Evolutionary conservation across 176 grass and related monocot genomes (phyloP).

Genomic region (Ensete ventricosum): DNA sequence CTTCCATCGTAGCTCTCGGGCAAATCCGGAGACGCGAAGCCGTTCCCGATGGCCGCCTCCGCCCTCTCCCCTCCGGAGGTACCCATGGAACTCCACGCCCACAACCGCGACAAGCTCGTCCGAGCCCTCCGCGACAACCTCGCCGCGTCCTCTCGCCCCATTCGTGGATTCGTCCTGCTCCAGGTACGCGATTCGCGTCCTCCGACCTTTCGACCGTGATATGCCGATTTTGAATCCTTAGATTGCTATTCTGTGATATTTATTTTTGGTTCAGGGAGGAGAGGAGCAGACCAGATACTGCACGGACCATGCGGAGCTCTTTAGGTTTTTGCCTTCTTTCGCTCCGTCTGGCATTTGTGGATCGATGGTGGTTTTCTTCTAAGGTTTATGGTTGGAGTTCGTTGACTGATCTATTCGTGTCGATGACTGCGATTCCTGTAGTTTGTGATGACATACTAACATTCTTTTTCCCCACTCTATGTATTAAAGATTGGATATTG

Average conservation of each 20-base stretch:
- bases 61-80: constrained; percentile 43
- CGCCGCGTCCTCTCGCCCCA: constrained; percentile 34
- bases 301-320: constrained; percentile 17
- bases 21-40: not conserved
- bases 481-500: no score
- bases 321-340: constrained; percentile 3
- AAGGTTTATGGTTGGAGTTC: not conserved
- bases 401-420: no score
- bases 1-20: not conserved
- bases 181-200: constrained; percentile 28
- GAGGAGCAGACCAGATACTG: constrained; percentile 17
- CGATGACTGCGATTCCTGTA: no score
- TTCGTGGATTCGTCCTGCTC: constrained; percentile 51
- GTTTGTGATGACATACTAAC: no score
- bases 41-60: constrained; percentile 31
- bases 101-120: constrained; percentile 60
- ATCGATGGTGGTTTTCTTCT: not conserved
- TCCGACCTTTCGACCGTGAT: no score
- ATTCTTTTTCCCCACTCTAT: no score
- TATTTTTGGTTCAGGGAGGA: constrained; percentile 2
- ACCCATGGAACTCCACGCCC: constrained; percentile 74
- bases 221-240: not conserved
- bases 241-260: not conserved
- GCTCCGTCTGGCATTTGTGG: no score
- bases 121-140: constrained; percentile 43